phyloP scores from a whole-genome alignment of 2,329 filamentous ascomycete species.

The Dothideomycetes sp. region DNA sequence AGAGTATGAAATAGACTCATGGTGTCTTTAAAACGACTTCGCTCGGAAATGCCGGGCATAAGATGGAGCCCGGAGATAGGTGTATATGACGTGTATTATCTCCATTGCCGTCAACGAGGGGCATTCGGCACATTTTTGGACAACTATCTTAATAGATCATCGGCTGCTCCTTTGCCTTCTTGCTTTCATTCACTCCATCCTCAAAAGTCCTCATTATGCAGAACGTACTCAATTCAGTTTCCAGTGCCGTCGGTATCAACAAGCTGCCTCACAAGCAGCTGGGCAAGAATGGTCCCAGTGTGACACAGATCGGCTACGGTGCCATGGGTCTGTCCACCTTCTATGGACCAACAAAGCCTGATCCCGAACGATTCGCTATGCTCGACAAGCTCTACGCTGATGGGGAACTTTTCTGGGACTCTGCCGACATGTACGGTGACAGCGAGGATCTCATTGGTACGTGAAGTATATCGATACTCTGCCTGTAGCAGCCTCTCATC shows the following conservation, averaged over 20 bases:
- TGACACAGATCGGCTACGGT: conserved; percentile 42
- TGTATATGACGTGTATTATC: too few species aligned
- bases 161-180: too few species aligned
- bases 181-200: not conserved
- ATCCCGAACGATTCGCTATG: conserved; percentile 39
- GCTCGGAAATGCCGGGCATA: too few species aligned
- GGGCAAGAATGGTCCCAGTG: conserved; percentile 40
- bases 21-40: too few species aligned
- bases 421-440: conserved; percentile 28
- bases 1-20: too few species aligned
- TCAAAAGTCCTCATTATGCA: conserved; percentile 8
- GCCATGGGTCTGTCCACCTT: conserved; percentile 40
- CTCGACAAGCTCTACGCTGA: conserved; percentile 41
- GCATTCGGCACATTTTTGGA: too few species aligned
- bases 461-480: conserved; percentile 6
- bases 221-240: conserved; percentile 11
- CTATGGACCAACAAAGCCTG: conserved; percentile 37
- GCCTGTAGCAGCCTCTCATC: not conserved
- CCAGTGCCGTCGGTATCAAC: conserved; percentile 12
- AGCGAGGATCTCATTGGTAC: conserved; percentile 34
- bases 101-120: too few species aligned
- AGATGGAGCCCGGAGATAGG: too few species aligned
- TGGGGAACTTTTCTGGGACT: conserved; percentile 44
- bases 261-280: conserved; percentile 34
- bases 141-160: too few species aligned